Percentiles rank a stretch among this genome's conserved stretches.
phyloP scores from a whole-genome alignment of 169 alveolate species.

The Cryptosporidium canis region DNA sequence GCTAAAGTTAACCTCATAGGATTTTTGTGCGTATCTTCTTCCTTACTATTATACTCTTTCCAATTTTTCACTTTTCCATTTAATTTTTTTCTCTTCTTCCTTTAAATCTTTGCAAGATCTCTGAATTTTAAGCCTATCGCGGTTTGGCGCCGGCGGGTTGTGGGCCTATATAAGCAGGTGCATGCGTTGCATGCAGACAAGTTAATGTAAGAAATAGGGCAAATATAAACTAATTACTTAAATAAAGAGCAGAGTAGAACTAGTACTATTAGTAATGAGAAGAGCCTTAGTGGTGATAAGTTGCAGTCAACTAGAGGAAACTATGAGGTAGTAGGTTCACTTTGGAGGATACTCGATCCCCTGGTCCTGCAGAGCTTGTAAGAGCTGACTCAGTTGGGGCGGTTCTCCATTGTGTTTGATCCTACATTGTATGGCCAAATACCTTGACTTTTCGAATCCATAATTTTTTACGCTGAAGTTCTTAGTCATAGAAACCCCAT shows the following conservation, averaged over 20 bases:
- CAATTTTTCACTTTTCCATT: background rate
- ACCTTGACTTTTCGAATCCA: conserved; percentile 70
- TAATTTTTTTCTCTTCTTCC: background rate
- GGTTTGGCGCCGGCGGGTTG: background rate
- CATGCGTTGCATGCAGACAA: background rate
- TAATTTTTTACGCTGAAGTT: conserved; percentile 66
- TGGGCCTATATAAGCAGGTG: no score
- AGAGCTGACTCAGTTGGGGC: conserved; percentile 22
- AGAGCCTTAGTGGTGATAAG: background rate
- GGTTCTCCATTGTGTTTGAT: conserved; percentile 63
- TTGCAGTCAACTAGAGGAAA: background rate
- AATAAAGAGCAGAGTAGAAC: background rate
- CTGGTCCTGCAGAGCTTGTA: conserved; percentile 38
- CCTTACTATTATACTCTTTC: background rate
- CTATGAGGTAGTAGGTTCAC: background rate
- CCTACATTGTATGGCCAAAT: conserved; percentile 63
- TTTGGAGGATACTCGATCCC: conserved; percentile 71
- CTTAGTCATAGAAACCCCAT: conserved; percentile 34
- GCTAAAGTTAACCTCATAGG: background rate
- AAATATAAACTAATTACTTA: background rate
- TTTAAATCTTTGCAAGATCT: background rate
- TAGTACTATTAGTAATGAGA: background rate
- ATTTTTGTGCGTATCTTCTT: background rate
- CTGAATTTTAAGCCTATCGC: background rate
- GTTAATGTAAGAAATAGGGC: background rate